Evolutionary conservation across 2,329 filamentous ascomycete genomes (phyloP).

Genomic region (Huntiella abstrusa): DNA sequence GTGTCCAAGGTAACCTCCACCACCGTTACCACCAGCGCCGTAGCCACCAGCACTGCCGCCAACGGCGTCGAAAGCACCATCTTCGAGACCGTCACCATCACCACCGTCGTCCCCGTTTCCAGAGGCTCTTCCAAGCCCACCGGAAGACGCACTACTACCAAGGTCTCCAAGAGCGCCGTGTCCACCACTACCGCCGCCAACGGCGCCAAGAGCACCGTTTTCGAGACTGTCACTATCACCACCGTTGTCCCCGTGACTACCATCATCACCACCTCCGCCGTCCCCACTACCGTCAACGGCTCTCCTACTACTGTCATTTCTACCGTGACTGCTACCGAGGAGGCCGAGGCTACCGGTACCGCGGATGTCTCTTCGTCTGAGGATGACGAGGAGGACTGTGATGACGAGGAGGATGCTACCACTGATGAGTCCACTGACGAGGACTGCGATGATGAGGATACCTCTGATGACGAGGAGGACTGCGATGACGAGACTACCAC

Average conservation of each 20-base stretch:
- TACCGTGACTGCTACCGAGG: neutral
- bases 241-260: neutral
- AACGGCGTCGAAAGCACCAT: neutral
- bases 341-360: neutral
- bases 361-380: conserved; percentile 1
- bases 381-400: conserved; percentile 2
- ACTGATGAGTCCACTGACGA: neutral
- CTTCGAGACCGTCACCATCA: neutral
- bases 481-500: conserved; percentile 1
- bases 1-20: neutral
- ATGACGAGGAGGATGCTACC: conserved; percentile 1
- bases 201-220: too few relatives aligned
- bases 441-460: neutral
- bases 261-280: neutral
- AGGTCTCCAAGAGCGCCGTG: neutral
- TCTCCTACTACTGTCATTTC: neutral
- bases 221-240: neutral
- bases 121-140: neutral
- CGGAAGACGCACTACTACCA: neutral
- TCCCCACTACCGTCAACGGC: neutral
- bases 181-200: neutral
- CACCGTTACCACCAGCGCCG: neutral
- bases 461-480: conserved; percentile 3
- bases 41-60: neutral
- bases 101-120: neutral